Percentiles rank a stretch among this genome's conserved stretches.
Evolutionary conservation across 148 eudicot species (phyloP).

Genomic region (Selenicereus undatus): DNA sequence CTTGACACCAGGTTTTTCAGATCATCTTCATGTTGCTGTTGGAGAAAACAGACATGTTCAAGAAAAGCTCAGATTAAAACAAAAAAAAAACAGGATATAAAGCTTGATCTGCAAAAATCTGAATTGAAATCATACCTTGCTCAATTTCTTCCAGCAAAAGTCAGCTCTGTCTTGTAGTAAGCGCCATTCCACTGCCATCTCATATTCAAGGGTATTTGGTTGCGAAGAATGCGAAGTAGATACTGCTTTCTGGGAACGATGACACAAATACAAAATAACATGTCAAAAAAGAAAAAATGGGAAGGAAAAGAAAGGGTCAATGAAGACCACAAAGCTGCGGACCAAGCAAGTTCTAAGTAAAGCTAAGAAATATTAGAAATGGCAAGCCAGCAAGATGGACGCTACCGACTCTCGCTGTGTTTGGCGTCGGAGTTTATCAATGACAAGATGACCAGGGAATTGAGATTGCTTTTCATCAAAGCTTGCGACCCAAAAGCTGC

Average conservation of each 20-base stretch:
- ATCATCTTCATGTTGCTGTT: conserved; percentile 48
- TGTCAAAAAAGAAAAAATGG: background rate
- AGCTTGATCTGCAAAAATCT: background rate
- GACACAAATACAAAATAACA: background rate
- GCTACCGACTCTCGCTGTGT: conserved; percentile 46
- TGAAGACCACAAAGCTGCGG: background rate
- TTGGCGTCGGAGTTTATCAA: conserved; percentile 40
- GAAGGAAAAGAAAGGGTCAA: background rate
- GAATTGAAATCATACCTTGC: conserved; percentile 34
- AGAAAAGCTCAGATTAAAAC: background rate
- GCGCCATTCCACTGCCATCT: conserved; percentile 76
- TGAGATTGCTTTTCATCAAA: conserved; percentile 37
- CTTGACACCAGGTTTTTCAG: conserved; percentile 35
- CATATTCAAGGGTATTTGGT: conserved; percentile 64
- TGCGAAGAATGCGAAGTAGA: conserved; percentile 82
- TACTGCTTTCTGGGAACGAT: conserved; percentile 54
- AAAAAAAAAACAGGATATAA: background rate
- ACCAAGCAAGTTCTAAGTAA: background rate
- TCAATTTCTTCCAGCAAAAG: conserved; percentile 37
- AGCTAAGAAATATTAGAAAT: conserved; percentile 5
- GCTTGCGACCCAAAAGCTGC: conserved; percentile 25
- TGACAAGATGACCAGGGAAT: conserved; percentile 55
- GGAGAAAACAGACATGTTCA: conserved; percentile 7
- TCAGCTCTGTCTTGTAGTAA: conserved; percentile 53
- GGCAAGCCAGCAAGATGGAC: too few relatives aligned